Conservation (phyloP, 2,329 filamentous ascomycete species). For the Cadophora luteo-olivacea region DNA sequence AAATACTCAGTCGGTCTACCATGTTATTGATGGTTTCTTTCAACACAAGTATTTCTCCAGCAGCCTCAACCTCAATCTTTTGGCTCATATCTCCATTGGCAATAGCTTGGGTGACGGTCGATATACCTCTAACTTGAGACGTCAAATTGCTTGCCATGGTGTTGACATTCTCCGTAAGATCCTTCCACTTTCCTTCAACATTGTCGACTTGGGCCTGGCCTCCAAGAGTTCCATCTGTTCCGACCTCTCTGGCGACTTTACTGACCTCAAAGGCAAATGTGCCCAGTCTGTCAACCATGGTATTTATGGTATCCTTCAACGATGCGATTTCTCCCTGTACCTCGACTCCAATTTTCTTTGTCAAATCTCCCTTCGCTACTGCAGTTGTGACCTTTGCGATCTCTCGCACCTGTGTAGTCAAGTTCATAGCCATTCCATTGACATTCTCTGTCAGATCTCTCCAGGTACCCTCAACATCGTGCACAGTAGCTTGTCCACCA, state of each 20-base stretch:
- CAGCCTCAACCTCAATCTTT: slow-evolving; percentile 93
- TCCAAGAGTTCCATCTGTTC: slow-evolving; percentile 92
- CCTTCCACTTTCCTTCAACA: slow-evolving; percentile 97
- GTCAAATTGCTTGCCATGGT: slow-evolving; percentile 75
- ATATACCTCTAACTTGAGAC: slow-evolving; percentile 85
- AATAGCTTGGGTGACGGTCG: slow-evolving; percentile 92
- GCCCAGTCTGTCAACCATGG: slow-evolving; percentile 96
- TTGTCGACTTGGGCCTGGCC: slow-evolving; percentile 94
- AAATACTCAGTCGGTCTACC: slow-evolving; percentile 93
- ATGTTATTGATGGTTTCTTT: slow-evolving; percentile 99
- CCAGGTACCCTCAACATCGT: slow-evolving; percentile 97
- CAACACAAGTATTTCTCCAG: slow-evolving; percentile 90
- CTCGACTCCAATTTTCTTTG: slow-evolving; percentile 93
- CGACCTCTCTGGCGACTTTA: slow-evolving; percentile 93
- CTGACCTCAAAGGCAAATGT: slow-evolving; percentile 97
- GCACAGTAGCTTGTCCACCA: slow-evolving; percentile 92
- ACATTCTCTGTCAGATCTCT: slow-evolving; percentile 94
- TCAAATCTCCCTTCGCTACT: slow-evolving; percentile 91
- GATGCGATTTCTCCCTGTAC: slow-evolving; percentile 94
- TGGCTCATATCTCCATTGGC: slow-evolving; percentile 95
- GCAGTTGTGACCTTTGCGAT: slow-evolving; percentile 97
- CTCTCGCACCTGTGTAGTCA: slow-evolving; percentile 96
- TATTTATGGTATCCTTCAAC: slow-evolving; percentile 97
- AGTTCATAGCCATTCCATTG: slow-evolving; percentile 98
- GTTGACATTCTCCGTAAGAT: slow-evolving; percentile 90